phyloP scores from a whole-genome alignment of 345 rosid species.

The Populus alba region DNA sequence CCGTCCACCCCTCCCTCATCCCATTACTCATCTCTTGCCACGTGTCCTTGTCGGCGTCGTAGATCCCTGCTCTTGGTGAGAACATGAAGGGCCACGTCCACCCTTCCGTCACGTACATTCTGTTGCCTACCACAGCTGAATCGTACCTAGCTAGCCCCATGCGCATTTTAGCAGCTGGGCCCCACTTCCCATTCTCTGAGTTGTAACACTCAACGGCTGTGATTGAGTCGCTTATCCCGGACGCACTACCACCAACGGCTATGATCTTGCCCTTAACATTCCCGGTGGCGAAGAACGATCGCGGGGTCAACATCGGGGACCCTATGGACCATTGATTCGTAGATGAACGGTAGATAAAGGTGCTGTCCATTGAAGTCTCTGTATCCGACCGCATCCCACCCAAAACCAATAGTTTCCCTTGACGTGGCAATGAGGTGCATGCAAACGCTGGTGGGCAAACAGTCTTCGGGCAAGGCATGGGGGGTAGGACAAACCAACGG shows the following conservation, averaged over 20 bases:
- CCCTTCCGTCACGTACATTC: conserved; percentile 65
- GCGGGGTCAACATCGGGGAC: conserved; percentile 49
- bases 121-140: conserved; percentile 52
- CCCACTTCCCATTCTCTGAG: conserved; percentile 51
- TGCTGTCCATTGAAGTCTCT: conserved; percentile 33
- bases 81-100: conserved; percentile 81
- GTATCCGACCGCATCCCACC: conserved; percentile 56
- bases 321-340: conserved; percentile 59
- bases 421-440: conserved; percentile 57
- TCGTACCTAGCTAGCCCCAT: conserved; percentile 55
- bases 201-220: conserved; percentile 54
- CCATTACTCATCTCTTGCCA: conserved; percentile 64
- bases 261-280: conserved; percentile 42
- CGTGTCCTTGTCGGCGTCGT: conserved; percentile 42
- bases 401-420: conserved; percentile 58
- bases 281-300: conserved; percentile 54
- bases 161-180: conserved; percentile 27
- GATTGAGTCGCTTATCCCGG: conserved; percentile 27
- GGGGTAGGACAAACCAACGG: conserved; percentile 64
- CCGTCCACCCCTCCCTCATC: conserved; percentile 79
- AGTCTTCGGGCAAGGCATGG: conserved; percentile 51
- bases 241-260: conserved; percentile 61
- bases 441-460: conserved; percentile 51
- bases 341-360: conserved; percentile 41
- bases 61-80: conserved; percentile 57